These are phyloP conservation scores for Wallacemonas sp. DNA, from an alignment of 208 protist genomes.

Conservation along the genomic window DNA sequence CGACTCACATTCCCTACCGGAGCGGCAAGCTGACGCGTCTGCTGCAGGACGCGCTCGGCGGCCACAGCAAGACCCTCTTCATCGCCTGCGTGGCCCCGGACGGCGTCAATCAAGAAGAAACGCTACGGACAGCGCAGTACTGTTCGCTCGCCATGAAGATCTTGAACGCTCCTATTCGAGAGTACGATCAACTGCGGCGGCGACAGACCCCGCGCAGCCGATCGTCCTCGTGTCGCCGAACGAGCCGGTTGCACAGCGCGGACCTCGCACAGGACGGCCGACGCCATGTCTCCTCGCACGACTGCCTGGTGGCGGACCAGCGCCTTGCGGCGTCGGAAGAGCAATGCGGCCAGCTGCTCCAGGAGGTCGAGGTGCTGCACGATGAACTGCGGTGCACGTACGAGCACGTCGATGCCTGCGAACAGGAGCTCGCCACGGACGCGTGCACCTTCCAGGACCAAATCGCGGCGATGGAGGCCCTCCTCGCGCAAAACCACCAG, in stretches of 20 bases:
- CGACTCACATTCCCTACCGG: constrained; percentile 83
- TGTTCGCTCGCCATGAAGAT: constrained; percentile 90
- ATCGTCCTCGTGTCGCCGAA: too few relatives aligned
- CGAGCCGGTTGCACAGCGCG: too few relatives aligned
- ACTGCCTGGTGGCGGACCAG: neutral
- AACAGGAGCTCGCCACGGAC: constrained; percentile 73
- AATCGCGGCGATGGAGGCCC: constrained; percentile 49
- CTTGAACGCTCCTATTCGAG: constrained; percentile 69
- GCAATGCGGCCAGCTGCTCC: constrained; percentile 21
- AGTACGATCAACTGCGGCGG: constrained; percentile 45
- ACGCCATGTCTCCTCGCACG: too few relatives aligned
- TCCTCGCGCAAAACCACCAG: constrained; percentile 53
- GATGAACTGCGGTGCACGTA: constrained; percentile 25
- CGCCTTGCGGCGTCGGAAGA: constrained; percentile 16
- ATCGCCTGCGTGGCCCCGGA: constrained; percentile 88
- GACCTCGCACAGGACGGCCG: too few relatives aligned
- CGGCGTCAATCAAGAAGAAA: constrained; percentile 79
- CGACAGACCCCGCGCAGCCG: constrained; percentile 7
- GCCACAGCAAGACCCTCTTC: constrained; percentile 84
- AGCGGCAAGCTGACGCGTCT: constrained; percentile 92
- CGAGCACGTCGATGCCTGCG: constrained; percentile 52
- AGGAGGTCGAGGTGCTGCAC: constrained; percentile 27
- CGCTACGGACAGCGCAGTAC: constrained; percentile 91
- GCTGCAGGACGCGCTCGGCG: constrained; percentile 89
- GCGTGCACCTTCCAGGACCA: constrained; percentile 75